Base-by-base conservation (phyloP, 306 rosid genomes). In the Styphnolobium japonicum region DNA sequence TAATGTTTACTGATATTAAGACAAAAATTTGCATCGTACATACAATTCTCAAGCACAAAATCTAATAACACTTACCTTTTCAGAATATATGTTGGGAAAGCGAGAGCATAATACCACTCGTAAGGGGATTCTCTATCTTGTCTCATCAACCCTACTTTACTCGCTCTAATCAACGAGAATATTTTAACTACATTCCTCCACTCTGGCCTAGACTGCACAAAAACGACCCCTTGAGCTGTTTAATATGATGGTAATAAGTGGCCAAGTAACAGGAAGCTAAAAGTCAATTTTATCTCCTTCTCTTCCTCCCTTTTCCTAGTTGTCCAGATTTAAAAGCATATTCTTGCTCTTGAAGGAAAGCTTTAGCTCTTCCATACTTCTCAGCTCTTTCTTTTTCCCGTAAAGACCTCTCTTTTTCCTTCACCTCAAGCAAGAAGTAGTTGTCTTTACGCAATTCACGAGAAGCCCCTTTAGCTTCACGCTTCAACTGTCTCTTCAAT, bases 371-470 rank as follows among this genome's bases (percentile, higher is more conserved):
- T 60, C 90, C 90, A 76, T 77, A 86, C 77, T 86, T 91, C 81
- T 92, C 98, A 21, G 90, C 86, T 71, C 87, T 84, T 73, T 91
- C 98, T 76, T 91, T 79, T 73, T 90, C 92, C 75, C n/a, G 48
- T 21, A 73, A 53, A 19, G 87, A 83, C 86, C 84, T 89, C 53
- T 91, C 94, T 71, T 68, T 91, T 0, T 84, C 94, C 84, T 90
- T 93, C 82, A 85, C 93, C 67, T 81, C 96, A n/a, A 75, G 85
- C 68, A 93, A 84, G 93, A 90, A 91, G 71, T 80, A 69, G 81
- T 88, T 93, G 76, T 93, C 98, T 82, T 93, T 95, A 7, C 98
- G 96, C 81, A 93, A 63, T 81, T 95, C 99, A 11, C 97, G 98
- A 42, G 88, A 88, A 40, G 94, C 97, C 15, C 93, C 92, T 80